A percentile compares a stretch with the other conserved stretches of the same genome.
These are phyloP conservation scores for Trichoderma oligosporum DNA, from an alignment of 2,329 filamentous ascomycete genomes.

Conservation along the genomic window DNA sequence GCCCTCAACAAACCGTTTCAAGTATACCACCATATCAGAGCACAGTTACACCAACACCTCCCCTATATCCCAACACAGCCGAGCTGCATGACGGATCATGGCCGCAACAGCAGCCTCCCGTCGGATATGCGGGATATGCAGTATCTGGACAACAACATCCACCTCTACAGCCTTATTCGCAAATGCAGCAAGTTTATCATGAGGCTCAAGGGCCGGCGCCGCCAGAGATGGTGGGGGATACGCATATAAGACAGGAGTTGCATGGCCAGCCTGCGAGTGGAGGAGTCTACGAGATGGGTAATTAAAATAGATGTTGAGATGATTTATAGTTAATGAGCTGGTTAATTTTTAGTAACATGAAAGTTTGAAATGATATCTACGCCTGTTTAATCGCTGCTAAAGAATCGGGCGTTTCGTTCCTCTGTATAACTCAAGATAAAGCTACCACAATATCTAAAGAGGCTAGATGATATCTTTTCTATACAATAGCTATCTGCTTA, in stretches of 20 bases:
- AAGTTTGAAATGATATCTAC: conserved; percentile 10
- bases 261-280: neutral
- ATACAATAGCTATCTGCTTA: too few relatives aligned
- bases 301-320: neutral
- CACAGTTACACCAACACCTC: neutral
- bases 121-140: neutral
- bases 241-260: conserved; percentile 10
- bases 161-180: neutral
- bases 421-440: neutral
- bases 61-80: neutral
- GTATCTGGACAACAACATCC: neutral
- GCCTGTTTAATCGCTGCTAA: neutral
- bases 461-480: too few relatives aligned
- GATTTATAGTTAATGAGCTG: neutral
- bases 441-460: too few relatives aligned
- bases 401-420: too few relatives aligned
- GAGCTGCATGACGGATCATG: conserved; percentile 3
- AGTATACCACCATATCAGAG: conserved; percentile 4
- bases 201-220: neutral
- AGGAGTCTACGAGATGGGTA: conserved; percentile 7
- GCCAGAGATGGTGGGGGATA: conserved; percentile 3
- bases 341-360: conserved; percentile 8
- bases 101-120: conserved; percentile 2
- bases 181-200: conserved; percentile 4
- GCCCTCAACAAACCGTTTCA: neutral